Conservation (phyloP, 768 basidiomycete species). For the Panaeolus cyanescens region DNA sequence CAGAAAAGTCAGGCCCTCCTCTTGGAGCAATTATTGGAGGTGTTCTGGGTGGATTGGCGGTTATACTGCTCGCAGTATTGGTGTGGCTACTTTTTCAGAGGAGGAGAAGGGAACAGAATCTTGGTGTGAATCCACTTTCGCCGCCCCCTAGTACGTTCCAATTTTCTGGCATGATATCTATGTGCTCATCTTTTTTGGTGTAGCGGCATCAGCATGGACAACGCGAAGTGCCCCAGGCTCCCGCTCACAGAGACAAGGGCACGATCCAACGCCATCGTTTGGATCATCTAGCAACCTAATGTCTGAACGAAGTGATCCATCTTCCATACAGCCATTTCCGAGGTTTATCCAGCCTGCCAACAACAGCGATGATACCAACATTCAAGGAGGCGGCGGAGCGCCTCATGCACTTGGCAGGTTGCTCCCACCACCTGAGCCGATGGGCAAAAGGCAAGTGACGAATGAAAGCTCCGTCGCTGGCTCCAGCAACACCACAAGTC, state of each 20-base stretch:
- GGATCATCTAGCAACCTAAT: background rate
- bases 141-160: background rate
- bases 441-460: background rate
- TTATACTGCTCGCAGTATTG: background rate
- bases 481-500: too few relatives aligned
- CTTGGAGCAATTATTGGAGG: background rate
- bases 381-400: background rate
- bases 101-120: background rate
- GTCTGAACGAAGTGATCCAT: background rate
- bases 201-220: background rate
- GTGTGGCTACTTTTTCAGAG: background rate
- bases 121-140: background rate
- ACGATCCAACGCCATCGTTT: background rate
- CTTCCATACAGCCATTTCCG: background rate
- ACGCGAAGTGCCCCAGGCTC: background rate
- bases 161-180: background rate
- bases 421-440: background rate
- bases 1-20: background rate
- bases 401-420: background rate
- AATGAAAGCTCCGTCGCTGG: background rate
- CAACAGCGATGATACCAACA: background rate
- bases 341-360: background rate
- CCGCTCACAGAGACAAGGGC: too few relatives aligned
- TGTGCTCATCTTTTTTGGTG: background rate
- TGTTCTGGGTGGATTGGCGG: background rate